Percentiles rank a stretch among this genome's conserved stretches.
These are phyloP conservation scores for Talaromyces sp. DNA, from an alignment of 2,329 filamentous ascomycete genomes.

Conservation along the genomic window DNA sequence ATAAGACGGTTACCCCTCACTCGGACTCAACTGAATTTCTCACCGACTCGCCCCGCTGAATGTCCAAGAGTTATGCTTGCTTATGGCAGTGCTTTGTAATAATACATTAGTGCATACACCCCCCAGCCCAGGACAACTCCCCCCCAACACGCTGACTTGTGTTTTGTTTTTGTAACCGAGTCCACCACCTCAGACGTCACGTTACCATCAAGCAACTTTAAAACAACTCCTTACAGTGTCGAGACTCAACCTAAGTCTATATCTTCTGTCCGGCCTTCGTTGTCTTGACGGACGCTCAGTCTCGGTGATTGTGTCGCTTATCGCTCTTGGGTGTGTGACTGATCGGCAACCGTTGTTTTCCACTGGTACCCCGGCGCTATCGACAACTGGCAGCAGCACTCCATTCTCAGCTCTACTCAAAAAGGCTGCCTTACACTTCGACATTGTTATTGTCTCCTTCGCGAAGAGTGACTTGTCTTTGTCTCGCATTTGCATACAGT, in stretches of 20 bases:
- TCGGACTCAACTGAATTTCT: neutral
- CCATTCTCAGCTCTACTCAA: neutral
- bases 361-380: constrained; percentile 4
- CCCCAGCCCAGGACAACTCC: neutral
- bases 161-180: neutral
- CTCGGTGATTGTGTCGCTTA: constrained; percentile 12
- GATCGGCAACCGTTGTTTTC: constrained; percentile 15
- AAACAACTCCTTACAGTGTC: neutral
- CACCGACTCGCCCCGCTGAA: constrained; percentile 18
- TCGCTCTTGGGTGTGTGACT: constrained; percentile 15
- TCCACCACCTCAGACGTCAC: neutral
- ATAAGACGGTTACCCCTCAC: constrained; percentile 7
- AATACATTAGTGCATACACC: neutral
- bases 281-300: neutral
- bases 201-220: neutral
- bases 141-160: neutral
- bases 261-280: neutral
- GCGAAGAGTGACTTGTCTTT: neutral
- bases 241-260: neutral
- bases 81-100: constrained; percentile 6
- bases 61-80: neutral
- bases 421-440: neutral
- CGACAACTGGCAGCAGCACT: constrained; percentile 3
- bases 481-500: neutral
- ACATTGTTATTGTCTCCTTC: neutral